Percentiles rank a stretch among this genome's conserved stretches.
phyloP scores from a whole-genome alignment of 768 basidiomycete genomes.

The Melanogaster broomeanus region DNA sequence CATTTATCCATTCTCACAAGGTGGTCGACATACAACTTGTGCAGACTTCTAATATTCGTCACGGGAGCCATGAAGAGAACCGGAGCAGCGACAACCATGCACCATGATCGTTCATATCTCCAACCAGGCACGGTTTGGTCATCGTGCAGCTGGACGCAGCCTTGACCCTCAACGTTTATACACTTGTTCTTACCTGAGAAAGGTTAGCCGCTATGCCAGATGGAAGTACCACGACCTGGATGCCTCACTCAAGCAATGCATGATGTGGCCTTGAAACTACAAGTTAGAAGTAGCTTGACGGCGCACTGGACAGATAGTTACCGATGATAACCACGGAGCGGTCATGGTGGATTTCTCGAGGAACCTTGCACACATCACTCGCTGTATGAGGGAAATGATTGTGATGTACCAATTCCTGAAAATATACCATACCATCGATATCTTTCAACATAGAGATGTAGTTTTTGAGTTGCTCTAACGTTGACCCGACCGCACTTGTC shows the following conservation, averaged over 20 bases:
- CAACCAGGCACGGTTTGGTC: slow-evolving; percentile 24
- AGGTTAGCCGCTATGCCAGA: not conserved
- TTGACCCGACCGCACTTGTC: not conserved
- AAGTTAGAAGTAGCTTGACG: not conserved
- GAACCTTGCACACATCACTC: too few species aligned
- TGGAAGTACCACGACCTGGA: not conserved
- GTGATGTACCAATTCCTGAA: not conserved
- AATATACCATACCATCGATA: not conserved
- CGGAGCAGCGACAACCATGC: slow-evolving; percentile 37
- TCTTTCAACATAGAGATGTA: not conserved
- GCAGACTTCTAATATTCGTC: slow-evolving; percentile 41
- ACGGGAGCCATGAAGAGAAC: slow-evolving; percentile 49
- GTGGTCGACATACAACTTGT: slow-evolving; percentile 45
- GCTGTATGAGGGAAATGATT: not conserved
- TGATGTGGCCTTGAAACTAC: slow-evolving; percentile 37
- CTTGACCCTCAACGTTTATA: slow-evolving; percentile 39
- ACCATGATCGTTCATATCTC: slow-evolving; percentile 27
- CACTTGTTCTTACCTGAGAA: slow-evolving; percentile 24
- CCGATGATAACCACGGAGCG: slow-evolving; percentile 1
- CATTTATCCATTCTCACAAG: slow-evolving; percentile 36
- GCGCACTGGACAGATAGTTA: not conserved
- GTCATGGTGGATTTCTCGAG: not conserved
- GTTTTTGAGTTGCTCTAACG: slow-evolving; percentile 1
- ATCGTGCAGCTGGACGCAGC: slow-evolving; percentile 32
- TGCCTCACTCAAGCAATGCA: slow-evolving; percentile 38